Conservation (phyloP, 2,329 filamentous ascomycete species). For the Aspergillus cejpii region DNA sequence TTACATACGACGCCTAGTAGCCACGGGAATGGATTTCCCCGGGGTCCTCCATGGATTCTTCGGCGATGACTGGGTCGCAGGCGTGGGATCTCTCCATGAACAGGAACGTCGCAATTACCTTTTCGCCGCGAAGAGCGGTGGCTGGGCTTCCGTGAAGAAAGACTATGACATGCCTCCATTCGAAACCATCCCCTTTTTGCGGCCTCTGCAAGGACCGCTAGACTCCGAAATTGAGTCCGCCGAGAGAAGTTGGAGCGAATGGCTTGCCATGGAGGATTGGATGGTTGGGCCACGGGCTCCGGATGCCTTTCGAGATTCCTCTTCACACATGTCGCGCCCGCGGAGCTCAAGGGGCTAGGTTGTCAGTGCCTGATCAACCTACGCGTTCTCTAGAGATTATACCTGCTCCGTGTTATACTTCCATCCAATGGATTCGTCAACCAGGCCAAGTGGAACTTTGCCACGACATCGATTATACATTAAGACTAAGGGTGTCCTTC, state of each 20-base stretch:
- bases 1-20: constrained; percentile 82
- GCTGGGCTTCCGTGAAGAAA: constrained; percentile 80
- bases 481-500: constrained; percentile 3
- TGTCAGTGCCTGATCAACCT: too few relatives aligned
- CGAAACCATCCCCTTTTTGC: constrained; percentile 80
- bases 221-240: constrained; percentile 76
- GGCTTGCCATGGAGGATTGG: constrained; percentile 97
- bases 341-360: constrained; percentile 29
- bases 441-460: constrained; percentile 4
- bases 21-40: constrained; percentile 82
- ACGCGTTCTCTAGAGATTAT: too few relatives aligned
- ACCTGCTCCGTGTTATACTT: not conserved
- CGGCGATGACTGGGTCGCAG: constrained; percentile 80
- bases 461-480: constrained; percentile 8
- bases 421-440: not conserved
- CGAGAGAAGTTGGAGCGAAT: constrained; percentile 84
- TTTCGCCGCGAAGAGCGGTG: constrained; percentile 87
- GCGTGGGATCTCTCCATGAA: constrained; percentile 76
- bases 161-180: constrained; percentile 81
- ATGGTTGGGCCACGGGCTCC: constrained; percentile 83
- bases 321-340: constrained; percentile 31
- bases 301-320: constrained; percentile 37
- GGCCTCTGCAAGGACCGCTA: constrained; percentile 67
- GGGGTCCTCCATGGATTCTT: constrained; percentile 92
- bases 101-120: constrained; percentile 89